Percentiles rank a stretch among this genome's conserved stretches.
These are phyloP conservation scores for Phaffomyces thermotolerans DNA, from an alignment of 805 yeast species.

Conservation along the genomic window DNA sequence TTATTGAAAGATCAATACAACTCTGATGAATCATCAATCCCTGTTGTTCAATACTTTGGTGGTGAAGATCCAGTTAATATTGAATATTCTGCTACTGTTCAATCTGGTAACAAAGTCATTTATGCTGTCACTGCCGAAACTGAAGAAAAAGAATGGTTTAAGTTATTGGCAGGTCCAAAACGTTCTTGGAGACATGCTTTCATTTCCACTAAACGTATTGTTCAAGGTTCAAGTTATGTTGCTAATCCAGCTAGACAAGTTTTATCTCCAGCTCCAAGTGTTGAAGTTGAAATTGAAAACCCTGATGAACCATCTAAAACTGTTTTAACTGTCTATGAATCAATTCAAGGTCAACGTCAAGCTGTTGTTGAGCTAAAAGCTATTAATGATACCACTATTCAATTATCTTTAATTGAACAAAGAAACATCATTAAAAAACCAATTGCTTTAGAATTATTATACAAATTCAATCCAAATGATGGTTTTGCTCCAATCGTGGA, in stretches of 20 bases:
- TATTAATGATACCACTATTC: constrained; percentile 45
- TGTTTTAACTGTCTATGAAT: constrained; percentile 58
- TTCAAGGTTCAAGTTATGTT: constrained; percentile 77
- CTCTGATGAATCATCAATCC: constrained; percentile 66
- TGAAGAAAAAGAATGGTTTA: constrained; percentile 54
- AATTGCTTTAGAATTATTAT: constrained; percentile 69
- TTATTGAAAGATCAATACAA: constrained; percentile 63
- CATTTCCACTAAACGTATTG: constrained; percentile 67
- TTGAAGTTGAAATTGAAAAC: constrained; percentile 54
- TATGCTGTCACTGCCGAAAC: constrained; percentile 34
- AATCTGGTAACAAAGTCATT: constrained; percentile 27
- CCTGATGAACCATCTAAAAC: constrained; percentile 48
- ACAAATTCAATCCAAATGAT: constrained; percentile 70
- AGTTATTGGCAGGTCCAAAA: constrained; percentile 68
- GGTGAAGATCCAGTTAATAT: constrained; percentile 45
- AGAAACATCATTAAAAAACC: constrained; percentile 76
- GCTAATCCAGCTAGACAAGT: constrained; percentile 75
- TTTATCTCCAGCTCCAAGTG: constrained; percentile 63
- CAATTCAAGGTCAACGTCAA: constrained; percentile 59
- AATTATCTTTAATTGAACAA: constrained; percentile 73
- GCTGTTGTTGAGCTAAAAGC: constrained; percentile 60
- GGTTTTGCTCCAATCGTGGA: constrained; percentile 97
- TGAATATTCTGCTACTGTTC: constrained; percentile 25
- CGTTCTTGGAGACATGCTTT: constrained; percentile 91
- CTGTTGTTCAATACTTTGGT: constrained; percentile 86